phyloP scores from a whole-genome alignment of 352 stramenopile genomes.

The Hyaloperonospora brassicae region DNA sequence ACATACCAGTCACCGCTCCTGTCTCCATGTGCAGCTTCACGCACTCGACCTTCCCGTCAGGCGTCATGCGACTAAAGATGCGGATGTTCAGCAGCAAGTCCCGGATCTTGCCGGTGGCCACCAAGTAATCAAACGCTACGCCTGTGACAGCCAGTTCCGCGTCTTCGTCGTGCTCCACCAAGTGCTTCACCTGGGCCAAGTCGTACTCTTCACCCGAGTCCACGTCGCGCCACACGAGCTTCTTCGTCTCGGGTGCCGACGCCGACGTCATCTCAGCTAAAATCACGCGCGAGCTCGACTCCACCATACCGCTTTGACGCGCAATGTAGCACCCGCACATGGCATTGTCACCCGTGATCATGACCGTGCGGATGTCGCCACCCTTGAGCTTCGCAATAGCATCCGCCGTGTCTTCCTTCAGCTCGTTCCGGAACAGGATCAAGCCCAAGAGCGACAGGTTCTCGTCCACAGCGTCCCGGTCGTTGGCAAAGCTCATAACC shows the following conservation, averaged over 20 bases:
- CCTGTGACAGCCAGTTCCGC: conserved; percentile 66
- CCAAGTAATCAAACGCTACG: conserved; percentile 60
- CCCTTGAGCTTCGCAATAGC: conserved; percentile 57
- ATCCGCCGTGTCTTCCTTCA: conserved; percentile 56
- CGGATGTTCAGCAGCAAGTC: conserved; percentile 55
- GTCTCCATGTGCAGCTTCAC: conserved; percentile 56
- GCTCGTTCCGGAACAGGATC: conserved; percentile 76
- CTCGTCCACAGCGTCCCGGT: conserved; percentile 67
- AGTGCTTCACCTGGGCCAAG: conserved; percentile 24
- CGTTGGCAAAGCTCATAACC: conserved; percentile 5
- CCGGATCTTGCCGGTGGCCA: conserved; percentile 52
- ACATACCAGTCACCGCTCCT: conserved; percentile 73
- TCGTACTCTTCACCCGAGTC: conserved; percentile 33
- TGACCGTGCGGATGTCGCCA: conserved; percentile 57
- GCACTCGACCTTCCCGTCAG: conserved; percentile 62
- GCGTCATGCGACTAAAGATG: conserved; percentile 80
- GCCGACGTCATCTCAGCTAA: conserved; percentile 26
- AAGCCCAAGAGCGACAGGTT: conserved; percentile 62
- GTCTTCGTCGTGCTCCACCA: conserved; percentile 23
- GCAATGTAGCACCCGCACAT: conserved; percentile 50
- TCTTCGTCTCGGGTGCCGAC: conserved; percentile 19
- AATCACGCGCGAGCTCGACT: conserved; percentile 24
- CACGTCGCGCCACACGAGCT: conserved; percentile 42
- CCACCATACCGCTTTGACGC: conserved; percentile 33
- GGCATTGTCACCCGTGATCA: conserved; percentile 79